Base-by-base conservation (phyloP, 2,329 filamentous ascomycete genomes). In the Zelopaecilomyces penicillatus region DNA sequence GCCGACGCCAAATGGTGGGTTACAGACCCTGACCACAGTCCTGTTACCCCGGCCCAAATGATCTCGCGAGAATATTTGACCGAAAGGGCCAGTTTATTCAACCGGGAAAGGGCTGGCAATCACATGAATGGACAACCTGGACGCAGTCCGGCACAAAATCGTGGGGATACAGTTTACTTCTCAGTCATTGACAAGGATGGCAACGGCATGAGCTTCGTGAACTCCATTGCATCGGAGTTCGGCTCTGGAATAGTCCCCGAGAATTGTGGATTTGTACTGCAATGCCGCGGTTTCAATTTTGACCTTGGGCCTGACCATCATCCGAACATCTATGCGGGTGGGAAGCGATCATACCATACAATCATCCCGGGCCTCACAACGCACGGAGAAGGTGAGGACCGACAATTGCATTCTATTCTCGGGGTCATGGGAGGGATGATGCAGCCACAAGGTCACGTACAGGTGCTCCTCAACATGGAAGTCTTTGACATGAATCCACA, bases 401-500 rank as follows among this genome's bases (percentile, higher is more conserved):
- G 30, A 3, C 19, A 19, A 19, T 34, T 45, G 6, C n/a, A 42
- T 4, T n/a, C 38, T 7, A 30, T 39, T 28, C 8, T 0, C 5
- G 43, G 43, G 4, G 43, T 45, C 5, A 45, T 45, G 43, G 43
- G 43, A 0, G 43, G 43, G 2, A 42, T 33, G 9, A 42, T 42
- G 39, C 43, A 45, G n/a, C 43, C 43, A 0, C 43, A 42, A 6
- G 43, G 43, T 26, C 43, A 45, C 29, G 32, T 45, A 33, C 43
- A 45, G 11, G 43, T 45, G 5, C 37, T 45, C 39, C 43, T 45
- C 34, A 45, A 45, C 39, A 42, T 39, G 12, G 41, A 39, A 6
- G 30, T 45, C 43, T 45, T 45, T 45, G 43, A 39, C 33, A 42
- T 45, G n/a, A 45, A 45, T 11, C 34, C 43, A 19, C 43, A 45